Base-by-base conservation (phyloP, 164 flowering plant genomes). In the Amborella trichopoda region DNA sequence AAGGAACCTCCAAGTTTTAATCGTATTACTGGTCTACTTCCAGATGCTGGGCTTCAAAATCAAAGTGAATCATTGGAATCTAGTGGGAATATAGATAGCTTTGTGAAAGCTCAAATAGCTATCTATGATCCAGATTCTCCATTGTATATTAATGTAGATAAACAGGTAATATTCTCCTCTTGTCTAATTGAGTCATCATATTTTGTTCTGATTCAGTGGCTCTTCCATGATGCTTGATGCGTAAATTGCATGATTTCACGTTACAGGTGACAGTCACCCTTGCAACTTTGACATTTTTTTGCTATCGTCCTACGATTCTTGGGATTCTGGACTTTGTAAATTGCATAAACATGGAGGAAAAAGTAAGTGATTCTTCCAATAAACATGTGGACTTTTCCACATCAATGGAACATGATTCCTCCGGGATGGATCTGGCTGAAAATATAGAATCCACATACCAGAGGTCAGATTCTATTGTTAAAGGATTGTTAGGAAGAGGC, bases 31-130 rank as follows among this genome's bases (percentile, higher is more conserved):
- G 82, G 78, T 42, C 54, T 84, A 41, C 83, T 86, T n/a, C 98
- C 98, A 48, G 66, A 49, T 64, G 76, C 57, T 52, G 41, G 26
- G 52, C 64, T 55, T 26, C 26, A 32, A 47, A 71, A 68, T 36
- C 47, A 27, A 3, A 49, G 46, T 47, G 81, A 76, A 46, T 46
- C 68, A 23, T 41, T 74, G 53, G n/a, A n/a, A n/a, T n/a, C n/a
- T n/a, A n/a, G n/a, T n/a, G n/a, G n/a, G n/a, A n/a, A n/a, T n/a
- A n/a, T n/a, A n/a, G 81, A 80, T 51, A 87, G 81, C 61, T 91
- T 91, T 76, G 96, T 91, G 47, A 87, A 80, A 68, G 96, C 96
- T 50, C 96, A 84, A 52, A 81, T 91, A 52, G 65, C 80, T 39
- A 66, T 87, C 17, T 68, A 64, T 49, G 84, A 87, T 46, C 83